These are phyloP conservation scores for Solanum pimpinellifolium DNA, from an alignment of 257 asterid genomes.

Conservation along the genomic window DNA sequence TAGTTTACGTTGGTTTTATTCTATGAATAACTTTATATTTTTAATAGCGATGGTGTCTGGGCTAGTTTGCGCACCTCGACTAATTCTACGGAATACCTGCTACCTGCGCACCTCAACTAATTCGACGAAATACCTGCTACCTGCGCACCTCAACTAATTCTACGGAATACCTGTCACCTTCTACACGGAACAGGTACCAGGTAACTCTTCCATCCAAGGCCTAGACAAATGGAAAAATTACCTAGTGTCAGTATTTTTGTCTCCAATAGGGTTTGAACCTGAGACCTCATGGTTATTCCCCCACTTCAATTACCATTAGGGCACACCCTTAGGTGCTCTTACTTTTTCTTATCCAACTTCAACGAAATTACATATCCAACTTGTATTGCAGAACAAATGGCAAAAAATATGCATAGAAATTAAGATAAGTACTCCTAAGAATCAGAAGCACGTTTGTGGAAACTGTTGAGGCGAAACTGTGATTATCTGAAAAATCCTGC, in stretches of 20 bases:
- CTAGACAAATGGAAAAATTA: background rate
- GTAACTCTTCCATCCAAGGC: background rate
- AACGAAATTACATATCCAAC: background rate
- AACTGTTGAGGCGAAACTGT: background rate
- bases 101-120: background rate
- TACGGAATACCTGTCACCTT: background rate
- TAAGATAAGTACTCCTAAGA: background rate
- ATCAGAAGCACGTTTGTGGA: background rate
- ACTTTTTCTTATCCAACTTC: background rate
- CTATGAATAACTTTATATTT: background rate
- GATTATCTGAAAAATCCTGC: background rate
- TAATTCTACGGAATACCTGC: background rate
- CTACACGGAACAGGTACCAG: background rate
- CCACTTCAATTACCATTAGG: background rate
- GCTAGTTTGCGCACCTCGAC: background rate
- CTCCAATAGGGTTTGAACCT: background rate
- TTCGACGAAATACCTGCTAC: background rate
- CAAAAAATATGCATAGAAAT: background rate
- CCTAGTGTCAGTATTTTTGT: background rate
- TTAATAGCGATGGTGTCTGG: background rate
- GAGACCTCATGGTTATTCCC: background rate
- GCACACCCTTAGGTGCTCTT: background rate
- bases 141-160: background rate
- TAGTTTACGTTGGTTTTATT: background rate
- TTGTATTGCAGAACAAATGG: background rate